Conservation (phyloP, 345 rosid genomes). For the Nephelium lappaceum region DNA sequence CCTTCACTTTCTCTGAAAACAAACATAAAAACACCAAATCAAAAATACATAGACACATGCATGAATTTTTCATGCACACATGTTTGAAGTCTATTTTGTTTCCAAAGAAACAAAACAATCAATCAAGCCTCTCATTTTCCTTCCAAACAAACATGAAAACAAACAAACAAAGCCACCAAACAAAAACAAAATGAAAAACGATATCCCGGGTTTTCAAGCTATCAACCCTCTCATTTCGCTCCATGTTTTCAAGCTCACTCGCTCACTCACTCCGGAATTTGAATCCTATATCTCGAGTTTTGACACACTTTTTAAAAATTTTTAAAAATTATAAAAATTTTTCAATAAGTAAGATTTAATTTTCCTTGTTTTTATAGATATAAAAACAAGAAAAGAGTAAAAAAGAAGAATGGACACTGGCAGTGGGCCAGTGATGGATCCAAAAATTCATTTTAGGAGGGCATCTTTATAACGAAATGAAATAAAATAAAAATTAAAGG, state of each 20-base stretch:
- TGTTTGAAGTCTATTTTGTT: not conserved
- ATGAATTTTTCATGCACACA: too few species aligned
- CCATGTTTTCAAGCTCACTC: conserved; percentile 12
- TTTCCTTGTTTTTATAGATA: not conserved
- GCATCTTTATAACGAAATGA: too few species aligned
- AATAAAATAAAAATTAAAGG: too few species aligned
- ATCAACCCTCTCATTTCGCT: not conserved
- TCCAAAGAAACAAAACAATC: not conserved
- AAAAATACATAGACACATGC: too few species aligned
- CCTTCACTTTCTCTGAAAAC: conserved; percentile 18
- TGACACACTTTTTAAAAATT: too few species aligned
- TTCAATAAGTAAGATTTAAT: not conserved
- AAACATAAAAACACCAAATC: conserved; percentile 1
- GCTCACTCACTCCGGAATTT: not conserved
- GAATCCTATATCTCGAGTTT: not conserved
- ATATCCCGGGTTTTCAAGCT: too few species aligned
- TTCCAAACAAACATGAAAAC: conserved; percentile 21
- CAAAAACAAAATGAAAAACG: not conserved
- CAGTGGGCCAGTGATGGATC: too few species aligned
- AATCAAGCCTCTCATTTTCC: not conserved
- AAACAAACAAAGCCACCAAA: too few species aligned
- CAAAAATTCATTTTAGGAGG: too few species aligned
- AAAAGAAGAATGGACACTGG: conserved; percentile 24
- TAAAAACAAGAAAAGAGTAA: not conserved
- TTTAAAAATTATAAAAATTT: not conserved